These are phyloP conservation scores for Fusarium burgessii DNA, from an alignment of 2,329 filamentous ascomycete genomes.

Conservation along the genomic window DNA sequence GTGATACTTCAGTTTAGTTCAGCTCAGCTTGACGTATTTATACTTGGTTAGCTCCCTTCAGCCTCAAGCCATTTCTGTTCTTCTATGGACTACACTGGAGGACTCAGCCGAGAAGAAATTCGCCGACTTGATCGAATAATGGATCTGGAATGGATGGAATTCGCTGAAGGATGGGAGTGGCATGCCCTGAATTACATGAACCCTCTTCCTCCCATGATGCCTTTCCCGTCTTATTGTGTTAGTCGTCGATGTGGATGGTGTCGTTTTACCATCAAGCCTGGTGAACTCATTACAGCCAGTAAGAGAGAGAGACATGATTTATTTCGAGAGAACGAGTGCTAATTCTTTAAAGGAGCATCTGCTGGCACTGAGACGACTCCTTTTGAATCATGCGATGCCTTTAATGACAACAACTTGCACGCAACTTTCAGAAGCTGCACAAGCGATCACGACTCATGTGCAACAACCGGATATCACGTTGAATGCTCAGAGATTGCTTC, in stretches of 20 bases:
- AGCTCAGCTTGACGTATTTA: not conserved
- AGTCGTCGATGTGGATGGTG: constrained; percentile 31
- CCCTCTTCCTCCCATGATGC: constrained; percentile 2
- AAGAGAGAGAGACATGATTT: not conserved
- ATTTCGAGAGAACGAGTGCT: not conserved
- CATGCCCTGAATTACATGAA: constrained; percentile 8
- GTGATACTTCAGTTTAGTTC: constrained; percentile 11
- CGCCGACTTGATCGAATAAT: constrained; percentile 13
- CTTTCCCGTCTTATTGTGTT: constrained; percentile 28
- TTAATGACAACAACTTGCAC: not conserved
- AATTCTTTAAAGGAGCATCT: constrained; percentile 3
- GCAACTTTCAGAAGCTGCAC: constrained; percentile 22
- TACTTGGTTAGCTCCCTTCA: not conserved
- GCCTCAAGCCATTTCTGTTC: not conserved
- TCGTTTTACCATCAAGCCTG: constrained; percentile 23
- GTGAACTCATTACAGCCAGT: constrained; percentile 20
- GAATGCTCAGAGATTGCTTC: constrained; percentile 19
- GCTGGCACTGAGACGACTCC: constrained; percentile 11
- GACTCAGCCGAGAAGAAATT: constrained; percentile 16
- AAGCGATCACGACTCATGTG: constrained; percentile 18
- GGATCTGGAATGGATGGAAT: constrained; percentile 26
- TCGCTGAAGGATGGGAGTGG: constrained; percentile 20
- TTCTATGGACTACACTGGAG: constrained; percentile 7
- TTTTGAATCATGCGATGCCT: constrained; percentile 1
- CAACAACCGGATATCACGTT: constrained; percentile 24